phyloP scores from a whole-genome alignment of 176 grass and related monocot species.

The Oryza coarctata region DNA sequence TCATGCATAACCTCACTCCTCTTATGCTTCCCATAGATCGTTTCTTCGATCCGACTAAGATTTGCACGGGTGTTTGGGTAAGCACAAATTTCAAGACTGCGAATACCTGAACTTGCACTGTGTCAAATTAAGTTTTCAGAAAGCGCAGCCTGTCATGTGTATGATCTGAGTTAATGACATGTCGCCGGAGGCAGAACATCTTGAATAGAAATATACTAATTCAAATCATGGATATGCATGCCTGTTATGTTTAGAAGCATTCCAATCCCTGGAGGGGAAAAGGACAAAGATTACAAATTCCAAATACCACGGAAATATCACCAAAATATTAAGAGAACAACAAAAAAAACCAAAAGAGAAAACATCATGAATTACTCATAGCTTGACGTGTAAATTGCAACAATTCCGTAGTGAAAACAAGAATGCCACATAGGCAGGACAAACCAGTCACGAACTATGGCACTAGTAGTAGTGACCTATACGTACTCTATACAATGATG shows the following conservation, averaged over 20 bases:
- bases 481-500: not conserved
- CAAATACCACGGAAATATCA: not conserved
- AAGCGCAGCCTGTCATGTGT: not conserved
- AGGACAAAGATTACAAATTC: not conserved
- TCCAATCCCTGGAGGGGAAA: not conserved
- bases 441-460: not conserved
- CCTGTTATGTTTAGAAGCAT: not conserved
- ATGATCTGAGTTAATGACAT: not conserved
- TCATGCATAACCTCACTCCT: too few relatives aligned
- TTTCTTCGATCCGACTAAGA: not conserved
- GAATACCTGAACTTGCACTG: not conserved
- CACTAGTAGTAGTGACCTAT: not conserved
- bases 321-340: not conserved
- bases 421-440: constrained; percentile 11
- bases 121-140: not conserved
- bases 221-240: too few relatives aligned
- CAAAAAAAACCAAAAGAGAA: not conserved
- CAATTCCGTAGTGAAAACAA: not conserved
- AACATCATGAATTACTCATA: not conserved
- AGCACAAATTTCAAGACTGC: not conserved
- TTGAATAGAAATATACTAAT: not conserved
- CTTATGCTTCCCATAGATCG: too few relatives aligned
- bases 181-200: not conserved
- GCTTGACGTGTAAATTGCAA: not conserved
- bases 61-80: not conserved